These are phyloP conservation scores for Aspergillus hancockii DNA, from an alignment of 495 filamentous ascomycete species.

Conservation along the genomic window DNA sequence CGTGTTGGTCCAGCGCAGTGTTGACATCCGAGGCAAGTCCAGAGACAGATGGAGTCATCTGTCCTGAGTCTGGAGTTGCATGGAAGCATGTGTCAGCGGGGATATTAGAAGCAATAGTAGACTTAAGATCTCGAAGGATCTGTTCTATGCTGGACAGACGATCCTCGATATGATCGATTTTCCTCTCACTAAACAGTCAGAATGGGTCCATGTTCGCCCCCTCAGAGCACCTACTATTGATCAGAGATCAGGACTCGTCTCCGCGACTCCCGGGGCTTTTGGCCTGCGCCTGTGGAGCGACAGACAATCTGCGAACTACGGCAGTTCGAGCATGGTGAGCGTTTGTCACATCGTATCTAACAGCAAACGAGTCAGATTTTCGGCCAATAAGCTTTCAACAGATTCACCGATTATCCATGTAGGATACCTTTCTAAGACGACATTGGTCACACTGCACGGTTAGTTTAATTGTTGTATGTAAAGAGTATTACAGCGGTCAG, in stretches of 20 bases:
- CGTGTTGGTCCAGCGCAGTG: slow-evolving; percentile 37
- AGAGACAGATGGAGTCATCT: slow-evolving; percentile 20
- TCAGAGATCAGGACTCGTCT: slow-evolving; percentile 67
- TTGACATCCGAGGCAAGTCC: slow-evolving; percentile 25
- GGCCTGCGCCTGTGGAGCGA: slow-evolving; percentile 61
- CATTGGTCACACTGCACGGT: slow-evolving; percentile 50
- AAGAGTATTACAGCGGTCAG: slow-evolving; percentile 9
- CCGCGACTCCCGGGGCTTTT: slow-evolving; percentile 57
- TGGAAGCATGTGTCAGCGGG: slow-evolving; percentile 12
- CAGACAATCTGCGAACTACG: slow-evolving; percentile 44
- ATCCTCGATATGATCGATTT: slow-evolving; percentile 67
- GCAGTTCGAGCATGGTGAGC: slow-evolving; percentile 49
- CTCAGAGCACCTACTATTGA: slow-evolving; percentile 55
- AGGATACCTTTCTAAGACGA: slow-evolving; percentile 50
- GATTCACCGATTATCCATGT: background rate
- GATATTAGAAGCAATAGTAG: slow-evolving; percentile 14
- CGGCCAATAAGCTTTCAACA: background rate
- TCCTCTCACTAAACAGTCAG: slow-evolving; percentile 54
- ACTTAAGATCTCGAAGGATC: slow-evolving; percentile 44
- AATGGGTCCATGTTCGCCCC: background rate
- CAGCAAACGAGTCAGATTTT: background rate
- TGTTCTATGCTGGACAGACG: slow-evolving; percentile 60
- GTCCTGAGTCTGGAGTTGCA: slow-evolving; percentile 24
- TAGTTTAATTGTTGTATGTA: slow-evolving; percentile 2
- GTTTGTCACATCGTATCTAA: slow-evolving; percentile 49